These are phyloP conservation scores for Tolypocladium ophioglossoides DNA, from an alignment of 2,329 filamentous ascomycete genomes.

Conservation along the genomic window DNA sequence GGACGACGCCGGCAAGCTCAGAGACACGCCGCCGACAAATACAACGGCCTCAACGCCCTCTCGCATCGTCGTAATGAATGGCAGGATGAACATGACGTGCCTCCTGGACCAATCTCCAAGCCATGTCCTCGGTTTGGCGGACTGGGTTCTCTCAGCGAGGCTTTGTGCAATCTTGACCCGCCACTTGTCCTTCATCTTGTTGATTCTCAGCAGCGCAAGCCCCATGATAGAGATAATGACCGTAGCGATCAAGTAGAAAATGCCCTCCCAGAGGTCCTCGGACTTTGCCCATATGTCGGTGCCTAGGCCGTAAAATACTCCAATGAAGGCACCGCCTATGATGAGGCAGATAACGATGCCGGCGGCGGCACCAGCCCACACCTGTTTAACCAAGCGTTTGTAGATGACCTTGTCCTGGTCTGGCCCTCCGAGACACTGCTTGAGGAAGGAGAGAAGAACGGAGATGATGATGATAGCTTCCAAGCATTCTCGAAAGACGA, in stretches of 20 bases:
- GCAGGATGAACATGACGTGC: neutral
- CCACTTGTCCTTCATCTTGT: constrained; percentile 71
- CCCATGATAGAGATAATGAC: constrained; percentile 62
- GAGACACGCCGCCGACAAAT: neutral
- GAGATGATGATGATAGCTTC: constrained; percentile 74
- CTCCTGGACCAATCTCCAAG: neutral
- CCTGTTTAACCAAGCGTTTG: neutral
- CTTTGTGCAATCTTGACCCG: constrained; percentile 58
- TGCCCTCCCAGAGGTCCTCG: neutral
- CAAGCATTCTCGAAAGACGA: constrained; percentile 70
- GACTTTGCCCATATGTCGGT: neutral
- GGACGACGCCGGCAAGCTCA: neutral
- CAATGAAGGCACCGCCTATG: neutral
- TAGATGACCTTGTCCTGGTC: neutral
- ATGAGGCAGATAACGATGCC: neutral
- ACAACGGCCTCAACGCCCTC: neutral
- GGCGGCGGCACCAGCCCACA: neutral
- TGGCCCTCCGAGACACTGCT: neutral
- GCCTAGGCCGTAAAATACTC: neutral
- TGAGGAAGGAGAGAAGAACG: constrained; percentile 37
- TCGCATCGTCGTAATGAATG: neutral
- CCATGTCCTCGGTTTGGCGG: neutral
- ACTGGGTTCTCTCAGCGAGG: constrained; percentile 39
- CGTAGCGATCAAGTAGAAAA: neutral
- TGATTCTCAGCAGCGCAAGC: constrained; percentile 61